These are phyloP conservation scores for Fusarium euwallaceae DNA, from an alignment of 2,329 filamentous ascomycete genomes.

Conservation along the genomic window DNA sequence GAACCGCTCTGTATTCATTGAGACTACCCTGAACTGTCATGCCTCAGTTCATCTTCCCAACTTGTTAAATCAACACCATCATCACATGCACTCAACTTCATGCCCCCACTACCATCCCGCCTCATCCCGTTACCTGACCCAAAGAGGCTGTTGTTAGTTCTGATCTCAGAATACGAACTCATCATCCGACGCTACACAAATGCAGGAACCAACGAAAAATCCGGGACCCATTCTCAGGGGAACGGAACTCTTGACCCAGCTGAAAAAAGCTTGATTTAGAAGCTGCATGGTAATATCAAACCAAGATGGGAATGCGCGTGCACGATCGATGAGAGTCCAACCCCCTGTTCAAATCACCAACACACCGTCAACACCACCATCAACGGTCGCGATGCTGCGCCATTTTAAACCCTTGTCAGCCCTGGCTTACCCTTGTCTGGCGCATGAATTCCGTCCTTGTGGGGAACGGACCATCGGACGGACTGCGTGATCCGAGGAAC, in stretches of 20 bases:
- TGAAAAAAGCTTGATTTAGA: conserved; percentile 1
- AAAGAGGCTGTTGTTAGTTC: neutral
- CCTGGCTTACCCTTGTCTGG: neutral
- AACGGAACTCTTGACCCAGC: neutral
- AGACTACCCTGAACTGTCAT: neutral
- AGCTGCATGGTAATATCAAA: neutral
- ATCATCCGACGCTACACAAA: neutral
- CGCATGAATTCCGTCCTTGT: conserved; percentile 2
- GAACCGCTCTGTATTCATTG: neutral
- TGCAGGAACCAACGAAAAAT: neutral
- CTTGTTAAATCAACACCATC: neutral
- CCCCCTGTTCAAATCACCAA: neutral
- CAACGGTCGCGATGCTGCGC: neutral
- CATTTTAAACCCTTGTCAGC: neutral
- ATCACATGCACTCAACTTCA: neutral
- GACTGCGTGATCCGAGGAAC: neutral
- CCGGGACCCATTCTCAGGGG: neutral
- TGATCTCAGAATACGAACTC: neutral
- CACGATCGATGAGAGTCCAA: neutral
- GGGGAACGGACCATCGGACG: conserved; percentile 1
- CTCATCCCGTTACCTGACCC: neutral
- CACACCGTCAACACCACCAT: neutral
- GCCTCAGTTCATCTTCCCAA: neutral
- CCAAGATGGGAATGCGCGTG: neutral
- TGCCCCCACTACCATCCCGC: neutral